phyloP scores from a whole-genome alignment of 2,329 filamentous ascomycete genomes.

The Aureobasidium musti region DNA sequence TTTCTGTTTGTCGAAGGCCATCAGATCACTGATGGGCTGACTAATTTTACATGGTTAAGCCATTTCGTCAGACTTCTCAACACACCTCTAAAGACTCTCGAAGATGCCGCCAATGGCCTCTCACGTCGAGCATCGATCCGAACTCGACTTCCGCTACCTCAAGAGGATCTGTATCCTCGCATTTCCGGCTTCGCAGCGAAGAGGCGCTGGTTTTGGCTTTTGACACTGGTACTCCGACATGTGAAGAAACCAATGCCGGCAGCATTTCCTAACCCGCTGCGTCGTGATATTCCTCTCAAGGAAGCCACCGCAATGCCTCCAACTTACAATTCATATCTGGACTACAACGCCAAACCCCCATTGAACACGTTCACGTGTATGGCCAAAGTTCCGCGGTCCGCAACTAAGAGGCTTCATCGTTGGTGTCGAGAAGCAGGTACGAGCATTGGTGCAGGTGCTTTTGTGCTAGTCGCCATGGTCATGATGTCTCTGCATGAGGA shows the following conservation, averaged over 20 bases:
- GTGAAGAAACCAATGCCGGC: slow-evolving; percentile 44
- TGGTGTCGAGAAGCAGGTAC: slow-evolving; percentile 45
- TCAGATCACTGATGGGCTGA: slow-evolving; percentile 50
- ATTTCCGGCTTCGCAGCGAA: slow-evolving; percentile 44
- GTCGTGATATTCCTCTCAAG: slow-evolving; percentile 31
- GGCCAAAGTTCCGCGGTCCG: slow-evolving; percentile 40
- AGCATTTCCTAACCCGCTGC: slow-evolving; percentile 49
- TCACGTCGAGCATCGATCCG: slow-evolving; percentile 35
- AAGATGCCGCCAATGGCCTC: slow-evolving; percentile 33
- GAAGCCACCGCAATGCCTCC: slow-evolving; percentile 37
- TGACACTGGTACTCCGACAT: slow-evolving; percentile 49
- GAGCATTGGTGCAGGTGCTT: slow-evolving; percentile 50
- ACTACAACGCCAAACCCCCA: slow-evolving; percentile 45
- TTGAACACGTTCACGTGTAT: slow-evolving; percentile 42
- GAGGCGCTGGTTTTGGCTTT: slow-evolving; percentile 52
- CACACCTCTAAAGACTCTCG: slow-evolving; percentile 34
- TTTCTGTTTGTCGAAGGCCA: slow-evolving; percentile 49
- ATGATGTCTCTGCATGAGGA: slow-evolving; percentile 51
- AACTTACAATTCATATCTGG: slow-evolving; percentile 42
- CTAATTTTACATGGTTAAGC: slow-evolving; percentile 47
- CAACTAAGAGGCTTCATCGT: slow-evolving; percentile 43
- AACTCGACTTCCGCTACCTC: slow-evolving; percentile 45
- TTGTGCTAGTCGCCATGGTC: slow-evolving; percentile 49
- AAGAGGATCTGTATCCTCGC: slow-evolving; percentile 51
- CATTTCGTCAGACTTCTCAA: slow-evolving; percentile 47